These are phyloP conservation scores for Chlorella sp. DNA, from an alignment of 139 green algal genomes.

Conservation along the genomic window DNA sequence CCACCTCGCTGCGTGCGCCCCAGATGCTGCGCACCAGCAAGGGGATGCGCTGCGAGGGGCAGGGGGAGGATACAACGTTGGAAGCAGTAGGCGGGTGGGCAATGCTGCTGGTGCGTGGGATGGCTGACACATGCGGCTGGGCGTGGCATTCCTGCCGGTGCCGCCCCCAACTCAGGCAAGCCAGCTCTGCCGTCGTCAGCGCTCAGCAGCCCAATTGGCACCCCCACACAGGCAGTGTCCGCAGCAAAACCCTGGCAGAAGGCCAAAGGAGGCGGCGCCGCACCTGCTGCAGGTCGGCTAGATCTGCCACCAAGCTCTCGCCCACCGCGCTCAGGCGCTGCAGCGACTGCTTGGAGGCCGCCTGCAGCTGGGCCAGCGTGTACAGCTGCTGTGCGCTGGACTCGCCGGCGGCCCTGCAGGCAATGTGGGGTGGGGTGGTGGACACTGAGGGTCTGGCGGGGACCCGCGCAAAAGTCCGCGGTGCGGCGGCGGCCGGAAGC, in stretches of 20 bases:
- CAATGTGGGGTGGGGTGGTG: not conserved
- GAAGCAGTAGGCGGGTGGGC: too few species aligned
- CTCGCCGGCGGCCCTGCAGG: not conserved
- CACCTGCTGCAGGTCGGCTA: conserved; percentile 24
- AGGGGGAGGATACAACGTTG: too few species aligned
- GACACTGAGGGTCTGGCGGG: not conserved
- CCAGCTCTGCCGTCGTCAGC: not conserved
- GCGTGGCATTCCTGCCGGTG: too few species aligned
- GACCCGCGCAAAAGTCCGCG: too few species aligned
- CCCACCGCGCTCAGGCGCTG: not conserved
- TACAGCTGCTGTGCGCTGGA: conserved; percentile 6
- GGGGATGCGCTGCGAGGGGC: conserved; percentile 11
- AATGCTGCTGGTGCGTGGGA: too few species aligned
- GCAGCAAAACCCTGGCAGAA: too few species aligned
- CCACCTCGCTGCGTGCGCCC: conserved; percentile 30
- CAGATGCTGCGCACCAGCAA: conserved; percentile 37
- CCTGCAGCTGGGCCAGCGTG: conserved; percentile 45
- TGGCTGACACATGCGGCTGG: too few species aligned
- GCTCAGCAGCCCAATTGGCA: not conserved
- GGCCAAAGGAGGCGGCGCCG: too few species aligned
- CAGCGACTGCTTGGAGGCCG: not conserved
- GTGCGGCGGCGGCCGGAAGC: too few species aligned
- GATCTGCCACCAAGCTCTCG: conserved; percentile 12
- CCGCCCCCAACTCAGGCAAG: too few species aligned
- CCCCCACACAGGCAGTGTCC: not conserved